phyloP scores from a whole-genome alignment of 305 asterid genomes.

The Plantago lanceolata region DNA sequence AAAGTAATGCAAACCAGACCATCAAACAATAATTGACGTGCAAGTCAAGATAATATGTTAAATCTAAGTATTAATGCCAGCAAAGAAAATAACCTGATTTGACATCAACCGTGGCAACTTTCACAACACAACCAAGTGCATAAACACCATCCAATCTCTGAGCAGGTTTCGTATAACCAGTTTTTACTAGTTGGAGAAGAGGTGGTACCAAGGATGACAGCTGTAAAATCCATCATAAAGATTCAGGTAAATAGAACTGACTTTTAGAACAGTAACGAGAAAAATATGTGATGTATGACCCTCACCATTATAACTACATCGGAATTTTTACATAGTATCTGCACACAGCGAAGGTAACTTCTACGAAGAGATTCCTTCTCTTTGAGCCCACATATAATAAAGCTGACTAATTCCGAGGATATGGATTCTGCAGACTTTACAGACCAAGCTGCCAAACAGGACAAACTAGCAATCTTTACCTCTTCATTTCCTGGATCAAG shows the following conservation, averaged over 20 bases:
- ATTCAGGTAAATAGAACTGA: constrained; percentile 18
- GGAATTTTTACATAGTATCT: constrained; percentile 55
- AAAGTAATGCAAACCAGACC: constrained; percentile 18
- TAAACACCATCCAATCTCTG: constrained; percentile 94
- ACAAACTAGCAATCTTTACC: constrained; percentile 77
- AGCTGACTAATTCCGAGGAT: constrained; percentile 48
- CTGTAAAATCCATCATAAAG: constrained; percentile 35
- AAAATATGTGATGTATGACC: constrained; percentile 14
- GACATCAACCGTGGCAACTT: constrained; percentile 77
- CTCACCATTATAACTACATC: constrained; percentile 71
- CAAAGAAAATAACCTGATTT: constrained; percentile 72
- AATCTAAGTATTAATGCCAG: constrained; percentile 11
- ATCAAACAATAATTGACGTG: constrained; percentile 4
- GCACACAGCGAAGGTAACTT: constrained; percentile 87
- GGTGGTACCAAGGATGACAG: constrained; percentile 69
- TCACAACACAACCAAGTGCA: constrained; percentile 71
- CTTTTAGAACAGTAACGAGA: constrained; percentile 7
- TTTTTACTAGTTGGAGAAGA: constrained; percentile 87
- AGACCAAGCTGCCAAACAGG: constrained; percentile 84
- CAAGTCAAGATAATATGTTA: constrained; percentile 17
- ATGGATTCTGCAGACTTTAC: constrained; percentile 67
- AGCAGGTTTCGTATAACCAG: constrained; percentile 86
- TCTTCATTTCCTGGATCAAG: constrained; percentile 98
- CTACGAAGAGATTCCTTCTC: constrained; percentile 90
- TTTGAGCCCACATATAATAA: constrained; percentile 72